Base-by-base conservation (phyloP, 2,329 filamentous ascomycete genomes). In the Clarireedia sp. region DNA sequence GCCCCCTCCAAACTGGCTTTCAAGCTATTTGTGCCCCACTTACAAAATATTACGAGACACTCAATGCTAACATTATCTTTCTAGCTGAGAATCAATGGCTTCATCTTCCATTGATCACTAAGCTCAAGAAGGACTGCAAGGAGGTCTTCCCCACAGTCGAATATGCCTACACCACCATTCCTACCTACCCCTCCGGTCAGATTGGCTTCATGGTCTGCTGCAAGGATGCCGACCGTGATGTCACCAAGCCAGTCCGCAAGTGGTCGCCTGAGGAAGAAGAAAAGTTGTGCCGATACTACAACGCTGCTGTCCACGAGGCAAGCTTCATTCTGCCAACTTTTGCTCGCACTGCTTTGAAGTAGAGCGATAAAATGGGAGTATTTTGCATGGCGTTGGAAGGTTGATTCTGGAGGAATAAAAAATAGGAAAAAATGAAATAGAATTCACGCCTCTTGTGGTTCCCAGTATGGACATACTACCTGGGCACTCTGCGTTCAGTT, bases 191-290 rank as follows among this genome's bases (percentile, higher is more conserved):
- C 64, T 95, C 90, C 56, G 94, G 94, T 71, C 94, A 99, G 79
- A 99, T 99, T 69, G 94, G 94, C 71, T 99, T 99, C 86, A 96
- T 99, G 91, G 89, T 99, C 71, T 97, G 94, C 85, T 89, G 81
- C 86, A 97, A 99, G 84, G 92, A 97, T 71, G 78, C 84, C 71
- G 83, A 75, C 70, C 83, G 85, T 72, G 82, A 99, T 75, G 81
- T 97, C 71, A 89, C 82, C 73, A 88, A 85, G 74, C 94, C 94
- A 53, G 70, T 96, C 60, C 87, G 94, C 69, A 79, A 75, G 67
- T 95, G 90, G 86, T 79, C 83, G 61, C 71, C 79, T 62, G 91
- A 95, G 75, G 90, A 97, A 75, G 94, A 99, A 82, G 85, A 89
- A 70, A 86, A 89, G 74, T 78, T 92, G 67, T 96, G 90, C 87